phyloP scores from a whole-genome alignment of 768 basidiomycete species.

The Russula lepida region DNA sequence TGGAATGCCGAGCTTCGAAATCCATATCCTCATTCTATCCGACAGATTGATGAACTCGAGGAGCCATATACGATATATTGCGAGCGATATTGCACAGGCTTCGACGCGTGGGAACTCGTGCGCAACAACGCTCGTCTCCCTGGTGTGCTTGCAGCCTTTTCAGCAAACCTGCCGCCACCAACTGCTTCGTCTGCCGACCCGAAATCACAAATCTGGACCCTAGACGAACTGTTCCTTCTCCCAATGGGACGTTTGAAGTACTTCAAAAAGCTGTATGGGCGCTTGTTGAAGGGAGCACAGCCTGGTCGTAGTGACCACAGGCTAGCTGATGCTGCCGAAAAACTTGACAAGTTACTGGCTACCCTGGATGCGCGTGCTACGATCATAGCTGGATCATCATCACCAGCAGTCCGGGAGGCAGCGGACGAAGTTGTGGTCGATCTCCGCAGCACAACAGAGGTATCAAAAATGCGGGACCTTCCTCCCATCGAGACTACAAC shows the following conservation, averaged over 20 bases:
- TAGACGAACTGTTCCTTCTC: slow-evolving; percentile 82
- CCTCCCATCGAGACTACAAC: slow-evolving; percentile 27
- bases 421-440: slow-evolving; percentile 56
- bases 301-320: slow-evolving; percentile 83
- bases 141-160: slow-evolving; percentile 60
- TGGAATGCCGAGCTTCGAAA: background rate
- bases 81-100: slow-evolving; percentile 60
- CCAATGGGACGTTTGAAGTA: slow-evolving; percentile 82
- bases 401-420: slow-evolving; percentile 28
- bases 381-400: slow-evolving; percentile 38
- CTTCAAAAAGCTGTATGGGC: slow-evolving; percentile 83
- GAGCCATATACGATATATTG: slow-evolving; percentile 80
- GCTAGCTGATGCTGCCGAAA: slow-evolving; percentile 70
- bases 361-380: slow-evolving; percentile 53
- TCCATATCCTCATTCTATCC: slow-evolving; percentile 16
- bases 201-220: slow-evolving; percentile 55
- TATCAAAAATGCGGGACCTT: slow-evolving; percentile 8
- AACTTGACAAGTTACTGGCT: slow-evolving; percentile 63
- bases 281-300: slow-evolving; percentile 76
- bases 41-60: slow-evolving; percentile 86
- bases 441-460: slow-evolving; percentile 27
- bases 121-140: slow-evolving; percentile 64
- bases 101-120: slow-evolving; percentile 79
- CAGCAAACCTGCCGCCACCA: slow-evolving; percentile 54
- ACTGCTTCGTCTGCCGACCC: slow-evolving; percentile 28